phyloP scores from a whole-genome alignment of 768 basidiomycete genomes.

The Hericium alpestre region DNA sequence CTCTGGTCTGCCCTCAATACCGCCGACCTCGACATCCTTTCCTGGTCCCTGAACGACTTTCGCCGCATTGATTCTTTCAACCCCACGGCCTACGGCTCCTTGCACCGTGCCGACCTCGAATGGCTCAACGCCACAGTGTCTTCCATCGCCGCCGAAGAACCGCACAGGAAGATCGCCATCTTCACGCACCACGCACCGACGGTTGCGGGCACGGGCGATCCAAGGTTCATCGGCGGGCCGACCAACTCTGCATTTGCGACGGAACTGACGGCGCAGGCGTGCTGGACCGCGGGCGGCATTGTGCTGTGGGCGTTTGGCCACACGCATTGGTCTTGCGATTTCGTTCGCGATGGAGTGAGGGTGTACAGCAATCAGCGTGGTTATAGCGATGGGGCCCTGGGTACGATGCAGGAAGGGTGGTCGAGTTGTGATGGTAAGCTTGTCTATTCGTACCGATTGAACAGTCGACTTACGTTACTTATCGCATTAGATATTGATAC shows the following conservation, averaged over 20 bases:
- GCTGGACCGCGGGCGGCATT: slow-evolving; percentile 20
- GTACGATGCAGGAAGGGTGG: not conserved
- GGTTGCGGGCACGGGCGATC: slow-evolving; percentile 22
- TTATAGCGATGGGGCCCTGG: slow-evolving; percentile 10
- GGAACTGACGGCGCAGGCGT: slow-evolving; percentile 18
- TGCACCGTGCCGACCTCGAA: slow-evolving; percentile 20
- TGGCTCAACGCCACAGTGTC: slow-evolving; percentile 24
- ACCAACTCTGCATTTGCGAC: slow-evolving; percentile 23
- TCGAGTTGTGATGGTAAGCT: not conserved
- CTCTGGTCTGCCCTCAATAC: slow-evolving; percentile 26
- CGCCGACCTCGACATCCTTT: slow-evolving; percentile 19
- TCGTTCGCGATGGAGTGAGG: slow-evolving; percentile 22
- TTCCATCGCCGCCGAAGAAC: slow-evolving; percentile 19
- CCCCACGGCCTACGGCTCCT: slow-evolving; percentile 13
- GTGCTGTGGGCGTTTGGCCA: slow-evolving; percentile 31
- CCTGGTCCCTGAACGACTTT: slow-evolving; percentile 25
- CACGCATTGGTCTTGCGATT: slow-evolving; percentile 31
- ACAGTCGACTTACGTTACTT: too few relatives aligned
- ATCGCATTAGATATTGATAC: too few relatives aligned
- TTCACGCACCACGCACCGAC: slow-evolving; percentile 35
- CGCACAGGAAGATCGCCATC: slow-evolving; percentile 21
- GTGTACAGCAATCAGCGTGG: slow-evolving; percentile 29
- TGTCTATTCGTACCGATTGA: too few relatives aligned
- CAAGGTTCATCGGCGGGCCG: slow-evolving; percentile 18
- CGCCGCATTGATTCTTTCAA: slow-evolving; percentile 20